phyloP scores from a whole-genome alignment of 169 alveolate species.

The Condylostoma magnum region DNA sequence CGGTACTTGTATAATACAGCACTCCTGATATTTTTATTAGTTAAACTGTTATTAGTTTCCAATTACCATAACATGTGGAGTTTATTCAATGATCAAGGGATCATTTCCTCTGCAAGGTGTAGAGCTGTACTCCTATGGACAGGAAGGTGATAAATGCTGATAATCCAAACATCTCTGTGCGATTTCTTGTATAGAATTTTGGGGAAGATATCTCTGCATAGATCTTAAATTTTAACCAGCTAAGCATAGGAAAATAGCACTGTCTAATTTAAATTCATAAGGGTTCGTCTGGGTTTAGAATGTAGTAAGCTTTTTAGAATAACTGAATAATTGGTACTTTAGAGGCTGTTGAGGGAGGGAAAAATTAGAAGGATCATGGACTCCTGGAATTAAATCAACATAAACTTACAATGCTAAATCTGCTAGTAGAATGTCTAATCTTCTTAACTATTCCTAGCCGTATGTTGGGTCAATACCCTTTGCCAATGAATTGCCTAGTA shows the following conservation, averaged over 20 bases:
- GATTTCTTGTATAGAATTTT: conserved; percentile 15
- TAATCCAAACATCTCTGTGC: conserved; percentile 31
- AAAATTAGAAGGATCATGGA: conserved; percentile 38
- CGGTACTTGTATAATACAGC: no score
- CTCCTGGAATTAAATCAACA: conserved; percentile 65
- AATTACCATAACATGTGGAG: conserved; percentile 44
- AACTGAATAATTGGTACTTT: conserved; percentile 39
- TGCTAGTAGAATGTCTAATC: conserved; percentile 43
- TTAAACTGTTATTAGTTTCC: no score
- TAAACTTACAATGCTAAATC: conserved; percentile 19
- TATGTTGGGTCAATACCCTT: neutral
- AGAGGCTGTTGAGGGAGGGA: conserved; percentile 58
- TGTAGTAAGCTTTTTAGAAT: neutral
- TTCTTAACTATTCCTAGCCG: conserved; percentile 32
- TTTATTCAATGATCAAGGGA: conserved; percentile 45
- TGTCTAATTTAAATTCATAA: conserved; percentile 44
- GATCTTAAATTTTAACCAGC: conserved; percentile 50
- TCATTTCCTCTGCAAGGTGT: conserved; percentile 44
- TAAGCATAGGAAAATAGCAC: conserved; percentile 36
- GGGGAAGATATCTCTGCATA: conserved; percentile 1
- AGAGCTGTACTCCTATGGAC: conserved; percentile 58
- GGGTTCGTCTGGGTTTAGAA: conserved; percentile 49
- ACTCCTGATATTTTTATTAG: no score
- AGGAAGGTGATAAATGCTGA: conserved; percentile 58
- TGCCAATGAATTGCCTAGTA: conserved; percentile 12